Conservation (phyloP, 495 filamentous ascomycete species). For the Pseudotulostoma volvatum region DNA sequence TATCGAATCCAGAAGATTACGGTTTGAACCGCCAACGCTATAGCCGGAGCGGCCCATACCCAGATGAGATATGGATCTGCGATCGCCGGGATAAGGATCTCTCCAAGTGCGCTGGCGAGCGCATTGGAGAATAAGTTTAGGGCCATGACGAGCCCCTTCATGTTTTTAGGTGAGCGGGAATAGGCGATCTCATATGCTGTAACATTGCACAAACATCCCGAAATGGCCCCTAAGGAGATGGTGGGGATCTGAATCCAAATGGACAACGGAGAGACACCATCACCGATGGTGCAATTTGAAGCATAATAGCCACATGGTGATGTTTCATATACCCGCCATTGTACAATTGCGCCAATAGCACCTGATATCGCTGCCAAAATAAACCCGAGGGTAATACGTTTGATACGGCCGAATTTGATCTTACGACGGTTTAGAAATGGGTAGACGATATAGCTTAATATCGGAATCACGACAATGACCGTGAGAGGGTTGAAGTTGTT, state of each 20-base stretch:
- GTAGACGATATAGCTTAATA: constrained; percentile 48
- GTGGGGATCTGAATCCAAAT: constrained; percentile 46
- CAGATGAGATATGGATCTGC: constrained; percentile 54
- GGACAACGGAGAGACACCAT: constrained; percentile 28
- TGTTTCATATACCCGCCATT: constrained; percentile 43
- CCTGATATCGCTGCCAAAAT: constrained; percentile 37
- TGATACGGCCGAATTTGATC: constrained; percentile 46
- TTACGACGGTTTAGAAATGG: constrained; percentile 36
- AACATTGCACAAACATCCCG: constrained; percentile 60
- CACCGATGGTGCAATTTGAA: constrained; percentile 22
- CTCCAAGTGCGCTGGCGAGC: constrained; percentile 52
- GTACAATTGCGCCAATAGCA: constrained; percentile 43
- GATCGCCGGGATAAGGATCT: constrained; percentile 51
- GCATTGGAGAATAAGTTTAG: constrained; percentile 61
- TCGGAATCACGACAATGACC: constrained; percentile 47
- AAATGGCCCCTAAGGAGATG: constrained; percentile 55
- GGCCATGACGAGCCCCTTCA: constrained; percentile 65
- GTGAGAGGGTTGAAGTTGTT: constrained; percentile 53
- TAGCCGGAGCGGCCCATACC: constrained; percentile 49
- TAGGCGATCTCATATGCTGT: constrained; percentile 62
- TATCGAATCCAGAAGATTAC: constrained; percentile 38
- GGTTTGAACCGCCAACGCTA: constrained; percentile 35
- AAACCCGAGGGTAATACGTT: constrained; percentile 52
- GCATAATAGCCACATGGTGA: constrained; percentile 35
- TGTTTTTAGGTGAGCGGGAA: constrained; percentile 67